These are phyloP conservation scores for Pythium pyrilobum DNA, from an alignment of 352 stramenopile species.

Conservation along the genomic window DNA sequence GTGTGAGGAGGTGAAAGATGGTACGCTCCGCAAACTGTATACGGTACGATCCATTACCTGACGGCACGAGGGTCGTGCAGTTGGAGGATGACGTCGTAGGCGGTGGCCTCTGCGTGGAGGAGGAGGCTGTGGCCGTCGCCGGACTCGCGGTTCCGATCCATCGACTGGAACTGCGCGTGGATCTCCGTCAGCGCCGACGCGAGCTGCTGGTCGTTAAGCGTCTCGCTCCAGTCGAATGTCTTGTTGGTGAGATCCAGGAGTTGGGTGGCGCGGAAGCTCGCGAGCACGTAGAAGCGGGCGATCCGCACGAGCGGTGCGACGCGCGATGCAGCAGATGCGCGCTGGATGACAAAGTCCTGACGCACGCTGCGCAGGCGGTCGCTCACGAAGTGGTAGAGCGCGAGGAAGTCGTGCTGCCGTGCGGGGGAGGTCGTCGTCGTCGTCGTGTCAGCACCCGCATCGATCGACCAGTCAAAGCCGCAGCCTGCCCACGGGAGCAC, in stretches of 20 bases:
- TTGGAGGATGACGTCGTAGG: slow-evolving; percentile 56
- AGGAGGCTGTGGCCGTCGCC: neutral
- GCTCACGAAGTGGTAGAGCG: slow-evolving; percentile 65
- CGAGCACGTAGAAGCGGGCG: slow-evolving; percentile 53
- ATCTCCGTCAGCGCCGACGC: slow-evolving; percentile 53
- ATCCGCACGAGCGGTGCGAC: slow-evolving; percentile 40
- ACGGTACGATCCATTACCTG: too few relatives aligned
- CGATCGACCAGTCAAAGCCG: slow-evolving; percentile 15
- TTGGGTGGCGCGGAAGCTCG: slow-evolving; percentile 31
- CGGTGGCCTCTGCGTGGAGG: slow-evolving; percentile 35
- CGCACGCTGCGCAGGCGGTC: slow-evolving; percentile 67
- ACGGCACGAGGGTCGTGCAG: slow-evolving; percentile 38
- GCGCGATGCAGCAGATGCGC: slow-evolving; percentile 27
- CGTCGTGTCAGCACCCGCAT: neutral
- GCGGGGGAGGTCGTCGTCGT: neutral
- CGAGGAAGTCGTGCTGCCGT: slow-evolving; percentile 34
- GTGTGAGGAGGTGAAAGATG: too few relatives aligned
- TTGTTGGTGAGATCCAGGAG: slow-evolving; percentile 21
- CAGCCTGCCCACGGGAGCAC: slow-evolving; percentile 7
- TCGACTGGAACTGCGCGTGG: slow-evolving; percentile 28
- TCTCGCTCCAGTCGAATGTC: slow-evolving; percentile 56
- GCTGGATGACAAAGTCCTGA: slow-evolving; percentile 69
- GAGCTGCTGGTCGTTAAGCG: slow-evolving; percentile 66
- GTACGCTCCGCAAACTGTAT: too few relatives aligned
- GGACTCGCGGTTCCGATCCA: neutral